phyloP scores from a whole-genome alignment of 371 early-diverging fungal genomes.

The Fennellomyces sp. region DNA sequence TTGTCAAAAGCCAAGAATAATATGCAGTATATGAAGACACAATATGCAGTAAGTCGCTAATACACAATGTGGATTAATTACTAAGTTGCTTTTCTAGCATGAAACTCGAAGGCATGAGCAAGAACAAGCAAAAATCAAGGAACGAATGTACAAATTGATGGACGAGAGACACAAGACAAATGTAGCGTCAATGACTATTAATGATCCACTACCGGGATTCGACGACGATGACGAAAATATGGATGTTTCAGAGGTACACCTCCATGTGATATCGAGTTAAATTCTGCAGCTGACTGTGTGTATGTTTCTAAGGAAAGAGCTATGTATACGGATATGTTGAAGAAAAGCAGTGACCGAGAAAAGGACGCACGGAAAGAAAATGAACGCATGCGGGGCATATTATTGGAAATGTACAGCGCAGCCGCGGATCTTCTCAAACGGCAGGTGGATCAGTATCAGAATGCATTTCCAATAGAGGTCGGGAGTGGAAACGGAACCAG shows the following conservation, averaged over 20 bases:
- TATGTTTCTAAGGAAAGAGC: slow-evolving; percentile 20
- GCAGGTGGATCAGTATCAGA: slow-evolving; percentile 23
- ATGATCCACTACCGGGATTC: slow-evolving; percentile 23
- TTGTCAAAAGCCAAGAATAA: slow-evolving; percentile 42
- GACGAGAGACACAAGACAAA: slow-evolving; percentile 30
- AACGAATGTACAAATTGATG: slow-evolving; percentile 43
- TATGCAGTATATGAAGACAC: slow-evolving; percentile 47
- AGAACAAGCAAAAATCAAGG: slow-evolving; percentile 39
- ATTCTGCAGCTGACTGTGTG: background rate
- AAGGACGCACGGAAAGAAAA: slow-evolving; percentile 24
- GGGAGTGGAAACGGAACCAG: background rate
- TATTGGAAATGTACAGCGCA: slow-evolving; percentile 29
- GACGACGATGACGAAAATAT: slow-evolving; percentile 11
- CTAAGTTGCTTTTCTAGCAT: slow-evolving; percentile 24
- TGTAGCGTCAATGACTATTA: slow-evolving; percentile 25
- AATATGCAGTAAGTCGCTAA: slow-evolving; percentile 44
- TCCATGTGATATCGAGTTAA: too few relatives aligned
- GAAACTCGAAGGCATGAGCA: slow-evolving; percentile 44
- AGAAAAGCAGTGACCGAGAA: slow-evolving; percentile 32
- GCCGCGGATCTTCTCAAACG: slow-evolving; percentile 6
- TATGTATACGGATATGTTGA: slow-evolving; percentile 27
- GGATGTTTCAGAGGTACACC: slow-evolving; percentile 2
- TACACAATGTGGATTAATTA: background rate
- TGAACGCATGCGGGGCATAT: slow-evolving; percentile 22
- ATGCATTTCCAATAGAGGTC: slow-evolving; percentile 2